phyloP scores from a whole-genome alignment of 169 alveolate species.

The Babesia bigemina region DNA sequence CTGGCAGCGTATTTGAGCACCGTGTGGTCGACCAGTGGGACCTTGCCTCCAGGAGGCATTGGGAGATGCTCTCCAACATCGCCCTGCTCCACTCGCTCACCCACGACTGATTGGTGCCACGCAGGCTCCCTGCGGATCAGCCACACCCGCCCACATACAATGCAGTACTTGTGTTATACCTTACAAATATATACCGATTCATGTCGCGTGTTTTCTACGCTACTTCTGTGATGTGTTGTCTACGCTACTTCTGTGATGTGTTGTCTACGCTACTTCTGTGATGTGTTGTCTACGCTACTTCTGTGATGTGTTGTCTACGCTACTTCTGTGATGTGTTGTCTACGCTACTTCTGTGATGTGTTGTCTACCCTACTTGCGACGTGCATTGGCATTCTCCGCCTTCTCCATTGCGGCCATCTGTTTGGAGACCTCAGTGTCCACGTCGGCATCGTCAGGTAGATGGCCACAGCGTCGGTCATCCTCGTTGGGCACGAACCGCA shows the following conservation, averaged over 20 bases:
- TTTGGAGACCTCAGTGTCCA: slow-evolving; percentile 10
- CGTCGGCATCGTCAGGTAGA: slow-evolving; percentile 28
- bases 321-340: background rate
- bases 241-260: too few species aligned
- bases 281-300: background rate
- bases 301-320: background rate
- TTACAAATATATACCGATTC: too few species aligned
- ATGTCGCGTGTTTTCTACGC: background rate
- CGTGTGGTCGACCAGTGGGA: slow-evolving; percentile 51
- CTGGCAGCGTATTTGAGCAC: slow-evolving; percentile 6
- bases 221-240: background rate
- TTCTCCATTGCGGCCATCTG: slow-evolving; percentile 16
- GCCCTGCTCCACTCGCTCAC: slow-evolving; percentile 48
- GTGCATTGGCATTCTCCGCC: background rate
- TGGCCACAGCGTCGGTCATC: slow-evolving; percentile 56
- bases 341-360: too few species aligned
- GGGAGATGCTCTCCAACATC: slow-evolving; percentile 63
- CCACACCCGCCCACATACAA: too few species aligned
- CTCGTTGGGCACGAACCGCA: slow-evolving; percentile 56
- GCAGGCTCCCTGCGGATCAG: too few species aligned
- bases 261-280: background rate
- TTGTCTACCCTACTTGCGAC: background rate
- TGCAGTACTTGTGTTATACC: too few species aligned
- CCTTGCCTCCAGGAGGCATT: slow-evolving; percentile 43
- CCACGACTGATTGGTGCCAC: background rate